phyloP scores from a whole-genome alignment of 768 basidiomycete genomes.

The Chlorophyllum brunneum region DNA sequence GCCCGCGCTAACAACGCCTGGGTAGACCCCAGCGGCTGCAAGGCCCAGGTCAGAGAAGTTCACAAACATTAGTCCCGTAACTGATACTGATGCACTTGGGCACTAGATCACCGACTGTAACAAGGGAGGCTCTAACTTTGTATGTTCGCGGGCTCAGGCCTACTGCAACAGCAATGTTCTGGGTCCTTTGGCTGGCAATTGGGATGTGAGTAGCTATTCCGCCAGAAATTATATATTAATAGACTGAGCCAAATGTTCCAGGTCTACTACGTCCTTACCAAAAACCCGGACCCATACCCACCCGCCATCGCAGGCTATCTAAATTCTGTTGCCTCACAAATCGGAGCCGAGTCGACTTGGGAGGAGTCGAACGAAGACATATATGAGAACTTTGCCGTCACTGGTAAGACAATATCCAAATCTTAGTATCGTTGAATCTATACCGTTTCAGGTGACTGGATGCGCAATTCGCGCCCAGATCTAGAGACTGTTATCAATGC shows the following conservation, averaged over 20 bases:
- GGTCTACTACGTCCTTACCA: conserved; percentile 45
- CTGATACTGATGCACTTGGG: background rate
- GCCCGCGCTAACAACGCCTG: conserved; percentile 39
- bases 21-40: conserved; percentile 43
- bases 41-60: conserved; percentile 33
- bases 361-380: conserved; percentile 34
- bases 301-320: conserved; percentile 32
- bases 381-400: conserved; percentile 42
- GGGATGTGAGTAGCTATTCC: conserved; percentile 34
- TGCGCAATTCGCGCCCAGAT: conserved; percentile 43
- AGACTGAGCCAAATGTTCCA: conserved; percentile 8
- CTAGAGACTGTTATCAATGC: conserved; percentile 57
- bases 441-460: conserved; percentile 55
- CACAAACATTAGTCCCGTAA: background rate
- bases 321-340: conserved; percentile 27
- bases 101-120: conserved; percentile 52
- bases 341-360: conserved; percentile 45
- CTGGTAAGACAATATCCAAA: conserved; percentile 27
- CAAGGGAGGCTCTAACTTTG: conserved; percentile 39
- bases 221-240: background rate
- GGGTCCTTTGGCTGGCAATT: conserved; percentile 49
- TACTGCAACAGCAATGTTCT: conserved; percentile 58
- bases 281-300: conserved; percentile 45
- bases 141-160: conserved; percentile 53
- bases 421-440: background rate